A percentile compares a stretch with the other conserved stretches of the same genome.
phyloP scores from a whole-genome alignment of 176 grass and related monocot genomes.

The Oryza officinalis region DNA sequence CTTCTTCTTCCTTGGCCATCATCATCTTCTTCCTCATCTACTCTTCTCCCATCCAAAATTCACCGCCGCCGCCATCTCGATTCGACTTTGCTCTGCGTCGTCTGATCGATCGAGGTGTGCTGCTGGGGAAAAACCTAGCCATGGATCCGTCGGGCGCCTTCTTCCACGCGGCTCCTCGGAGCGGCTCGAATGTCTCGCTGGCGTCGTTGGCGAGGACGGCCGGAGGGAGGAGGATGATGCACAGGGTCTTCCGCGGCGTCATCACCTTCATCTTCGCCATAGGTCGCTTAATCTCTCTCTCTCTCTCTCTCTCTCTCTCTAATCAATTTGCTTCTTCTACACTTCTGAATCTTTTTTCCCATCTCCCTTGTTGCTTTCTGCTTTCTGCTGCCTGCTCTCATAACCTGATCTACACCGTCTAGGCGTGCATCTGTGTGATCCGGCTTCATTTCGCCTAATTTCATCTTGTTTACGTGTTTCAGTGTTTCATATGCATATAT shows the following conservation, averaged over 20 bases:
- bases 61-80: no score
- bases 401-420: no score
- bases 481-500: no score
- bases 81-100: no score
- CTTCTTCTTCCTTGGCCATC: no score
- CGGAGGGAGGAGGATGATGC: constrained; percentile 44
- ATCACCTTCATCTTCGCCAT: constrained; percentile 92
- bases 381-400: no score
- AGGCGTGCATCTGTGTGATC: no score
- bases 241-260: constrained; percentile 61
- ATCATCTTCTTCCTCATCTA: no score
- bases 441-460: no score
- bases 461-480: no score
- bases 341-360: neutral
- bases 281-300: constrained; percentile 23
- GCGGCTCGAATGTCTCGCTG: constrained; percentile 34
- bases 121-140: neutral
- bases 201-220: constrained; percentile 34
- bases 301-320: neutral
- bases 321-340: neutral
- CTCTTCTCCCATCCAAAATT: no score
- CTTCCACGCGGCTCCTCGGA: constrained; percentile 30
- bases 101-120: neutral
- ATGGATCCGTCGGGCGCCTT: constrained; percentile 53
- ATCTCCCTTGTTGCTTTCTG: neutral